Evolutionary conservation across 495 filamentous ascomycete genomes (phyloP).

Genomic region (Aspergillus saccharolyticus): DNA sequence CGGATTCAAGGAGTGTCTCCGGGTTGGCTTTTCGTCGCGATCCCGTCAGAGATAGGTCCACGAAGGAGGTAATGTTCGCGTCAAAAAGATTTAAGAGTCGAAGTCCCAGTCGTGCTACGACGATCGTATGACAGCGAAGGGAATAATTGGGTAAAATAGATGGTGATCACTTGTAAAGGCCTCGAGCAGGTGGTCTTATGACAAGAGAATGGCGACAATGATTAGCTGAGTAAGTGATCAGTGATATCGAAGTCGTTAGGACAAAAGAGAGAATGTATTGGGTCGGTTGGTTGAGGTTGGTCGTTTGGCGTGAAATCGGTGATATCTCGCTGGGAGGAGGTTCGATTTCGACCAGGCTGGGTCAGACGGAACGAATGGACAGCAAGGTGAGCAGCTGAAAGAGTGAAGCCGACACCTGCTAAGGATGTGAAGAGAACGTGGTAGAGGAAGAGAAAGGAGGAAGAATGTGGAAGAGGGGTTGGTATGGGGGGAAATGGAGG

Average conservation of each 20-base stretch:
- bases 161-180: not conserved
- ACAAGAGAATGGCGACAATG: not conserved
- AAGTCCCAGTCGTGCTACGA: not conserved
- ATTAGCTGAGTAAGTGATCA: not conserved
- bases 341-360: slow-evolving; percentile 12
- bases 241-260: not conserved
- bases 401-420: slow-evolving; percentile 79
- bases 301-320: slow-evolving; percentile 3
- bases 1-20: slow-evolving; percentile 12
- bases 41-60: slow-evolving; percentile 1
- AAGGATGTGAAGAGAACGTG: slow-evolving; percentile 22
- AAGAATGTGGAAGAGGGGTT: slow-evolving; percentile 36
- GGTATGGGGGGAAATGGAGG: slow-evolving; percentile 15
- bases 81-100: not conserved
- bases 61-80: not conserved
- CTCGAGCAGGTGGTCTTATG: not conserved
- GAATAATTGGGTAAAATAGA: not conserved
- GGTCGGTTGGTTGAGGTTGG: slow-evolving; percentile 16
- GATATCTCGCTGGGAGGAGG: not conserved
- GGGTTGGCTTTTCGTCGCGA: slow-evolving; percentile 12
- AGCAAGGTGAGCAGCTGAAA: slow-evolving; percentile 61
- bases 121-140: not conserved
- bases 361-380: slow-evolving; percentile 44
- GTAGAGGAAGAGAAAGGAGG: slow-evolving; percentile 19
- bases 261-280: slow-evolving; percentile 17